Evolutionary conservation across 176 grass and related monocot genomes (phyloP).

Genomic region (Guadua angustifolia): DNA sequence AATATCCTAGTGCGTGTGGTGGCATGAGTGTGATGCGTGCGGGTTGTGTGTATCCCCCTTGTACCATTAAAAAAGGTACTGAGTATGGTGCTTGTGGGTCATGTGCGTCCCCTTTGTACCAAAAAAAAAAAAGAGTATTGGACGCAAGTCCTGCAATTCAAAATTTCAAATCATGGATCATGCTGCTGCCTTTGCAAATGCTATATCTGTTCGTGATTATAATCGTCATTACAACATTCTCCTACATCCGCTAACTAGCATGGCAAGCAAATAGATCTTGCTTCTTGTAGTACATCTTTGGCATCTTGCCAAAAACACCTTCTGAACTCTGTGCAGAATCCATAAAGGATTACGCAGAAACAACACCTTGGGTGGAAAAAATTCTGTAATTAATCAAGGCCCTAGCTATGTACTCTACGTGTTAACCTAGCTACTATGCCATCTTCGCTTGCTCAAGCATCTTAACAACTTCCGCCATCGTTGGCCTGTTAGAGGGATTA

Average conservation of each 20-base stretch:
- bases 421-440: neutral
- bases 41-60: no score
- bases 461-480: constrained; percentile 68
- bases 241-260: neutral
- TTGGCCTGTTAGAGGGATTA: constrained; percentile 64
- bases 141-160: neutral
- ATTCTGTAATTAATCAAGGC: neutral
- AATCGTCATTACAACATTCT: neutral
- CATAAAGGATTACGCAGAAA: constrained; percentile 18
- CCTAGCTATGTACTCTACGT: neutral
- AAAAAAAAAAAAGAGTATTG: neutral
- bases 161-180: neutral
- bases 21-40: no score
- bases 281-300: constrained; percentile 15
- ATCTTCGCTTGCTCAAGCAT: constrained; percentile 63
- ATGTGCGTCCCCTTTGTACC: no score
- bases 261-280: neutral
- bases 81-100: no score
- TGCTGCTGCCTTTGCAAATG: neutral
- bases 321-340: neutral
- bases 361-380: neutral
- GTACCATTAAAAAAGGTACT: no score
- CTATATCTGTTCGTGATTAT: neutral
- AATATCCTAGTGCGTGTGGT: no score
- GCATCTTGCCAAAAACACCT: constrained; percentile 3